These are phyloP conservation scores for Glycine latifolia DNA, from an alignment of 306 rosid species.

Conservation along the genomic window DNA sequence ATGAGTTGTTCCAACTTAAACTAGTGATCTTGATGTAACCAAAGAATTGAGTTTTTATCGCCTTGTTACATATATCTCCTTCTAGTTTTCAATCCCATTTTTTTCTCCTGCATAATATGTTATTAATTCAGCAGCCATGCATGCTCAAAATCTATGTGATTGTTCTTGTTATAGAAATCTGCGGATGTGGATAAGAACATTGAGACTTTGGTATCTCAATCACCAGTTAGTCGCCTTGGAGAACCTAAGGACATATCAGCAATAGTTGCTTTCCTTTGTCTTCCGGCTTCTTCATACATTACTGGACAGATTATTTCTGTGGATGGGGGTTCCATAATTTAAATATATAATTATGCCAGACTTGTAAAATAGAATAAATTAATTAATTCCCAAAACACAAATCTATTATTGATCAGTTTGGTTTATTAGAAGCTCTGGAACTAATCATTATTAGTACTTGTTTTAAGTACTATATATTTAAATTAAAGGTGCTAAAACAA, in stretches of 20 bases:
- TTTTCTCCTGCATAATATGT: not conserved
- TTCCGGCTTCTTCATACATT: slow-evolving; percentile 66
- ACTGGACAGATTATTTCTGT: slow-evolving; percentile 61
- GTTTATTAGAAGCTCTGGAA: too few species aligned
- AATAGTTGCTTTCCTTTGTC: slow-evolving; percentile 67
- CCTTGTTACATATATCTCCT: too few species aligned
- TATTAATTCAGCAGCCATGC: not conserved
- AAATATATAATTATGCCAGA: not conserved
- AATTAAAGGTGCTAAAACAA: too few species aligned
- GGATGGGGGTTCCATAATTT: slow-evolving; percentile 65
- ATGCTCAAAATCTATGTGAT: not conserved
- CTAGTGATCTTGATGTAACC: too few species aligned
- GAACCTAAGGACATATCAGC: slow-evolving; percentile 63
- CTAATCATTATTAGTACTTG: too few species aligned
- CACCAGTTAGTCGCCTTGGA: slow-evolving; percentile 52
- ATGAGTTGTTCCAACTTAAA: too few species aligned
- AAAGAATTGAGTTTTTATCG: too few species aligned
- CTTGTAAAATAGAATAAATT: too few species aligned
- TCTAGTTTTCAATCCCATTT: too few species aligned
- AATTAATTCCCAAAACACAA: not conserved
- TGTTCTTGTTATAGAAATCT: slow-evolving; percentile 1
- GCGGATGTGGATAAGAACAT: accelerated
- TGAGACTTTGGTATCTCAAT: not conserved
- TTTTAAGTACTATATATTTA: too few species aligned
- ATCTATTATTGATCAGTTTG: too few species aligned